Percentiles rank a stretch among this genome's conserved stretches.
These are phyloP conservation scores for Xylaria bambusicola DNA, from an alignment of 495 filamentous ascomycete species.

Conservation along the genomic window DNA sequence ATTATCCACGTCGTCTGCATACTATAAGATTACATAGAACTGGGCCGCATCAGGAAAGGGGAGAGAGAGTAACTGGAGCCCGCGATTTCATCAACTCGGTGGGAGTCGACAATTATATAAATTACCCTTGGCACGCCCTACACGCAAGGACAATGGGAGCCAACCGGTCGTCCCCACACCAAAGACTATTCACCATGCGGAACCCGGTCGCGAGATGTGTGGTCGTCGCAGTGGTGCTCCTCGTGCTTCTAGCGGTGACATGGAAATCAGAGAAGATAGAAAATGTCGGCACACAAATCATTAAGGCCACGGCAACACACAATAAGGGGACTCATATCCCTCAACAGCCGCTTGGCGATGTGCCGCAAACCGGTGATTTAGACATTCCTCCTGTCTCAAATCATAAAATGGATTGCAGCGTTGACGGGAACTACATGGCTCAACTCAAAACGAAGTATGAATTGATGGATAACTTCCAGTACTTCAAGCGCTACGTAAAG, in stretches of 20 bases:
- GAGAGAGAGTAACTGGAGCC: neutral
- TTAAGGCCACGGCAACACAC: slow-evolving; percentile 38
- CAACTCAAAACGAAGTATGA: slow-evolving; percentile 46
- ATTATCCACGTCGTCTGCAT: neutral
- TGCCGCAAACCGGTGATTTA: slow-evolving; percentile 22
- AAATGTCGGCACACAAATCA: slow-evolving; percentile 39
- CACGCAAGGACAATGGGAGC: slow-evolving; percentile 38
- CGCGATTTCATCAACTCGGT: slow-evolving; percentile 12
- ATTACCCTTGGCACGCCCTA: slow-evolving; percentile 23
- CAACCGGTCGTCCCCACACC: slow-evolving; percentile 37
- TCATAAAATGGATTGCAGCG: slow-evolving; percentile 44
- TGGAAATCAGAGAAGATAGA: slow-evolving; percentile 41
- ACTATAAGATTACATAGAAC: neutral
- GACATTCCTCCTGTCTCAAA: slow-evolving; percentile 24
- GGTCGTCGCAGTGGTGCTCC: slow-evolving; percentile 37
- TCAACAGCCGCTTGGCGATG: slow-evolving; percentile 36
- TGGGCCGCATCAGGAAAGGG: slow-evolving; percentile 1
- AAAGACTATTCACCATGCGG: slow-evolving; percentile 45
- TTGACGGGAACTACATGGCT: slow-evolving; percentile 45
- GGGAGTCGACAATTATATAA: slow-evolving; percentile 17
- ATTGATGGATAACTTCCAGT: slow-evolving; percentile 51
- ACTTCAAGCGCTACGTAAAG: slow-evolving; percentile 53
- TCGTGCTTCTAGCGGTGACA: slow-evolving; percentile 37
- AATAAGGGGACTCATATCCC: slow-evolving; percentile 34
- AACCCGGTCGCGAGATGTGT: slow-evolving; percentile 46